These are phyloP conservation scores for Macadamia integrifolia DNA, from an alignment of 164 flowering plant genomes.

Conservation along the genomic window DNA sequence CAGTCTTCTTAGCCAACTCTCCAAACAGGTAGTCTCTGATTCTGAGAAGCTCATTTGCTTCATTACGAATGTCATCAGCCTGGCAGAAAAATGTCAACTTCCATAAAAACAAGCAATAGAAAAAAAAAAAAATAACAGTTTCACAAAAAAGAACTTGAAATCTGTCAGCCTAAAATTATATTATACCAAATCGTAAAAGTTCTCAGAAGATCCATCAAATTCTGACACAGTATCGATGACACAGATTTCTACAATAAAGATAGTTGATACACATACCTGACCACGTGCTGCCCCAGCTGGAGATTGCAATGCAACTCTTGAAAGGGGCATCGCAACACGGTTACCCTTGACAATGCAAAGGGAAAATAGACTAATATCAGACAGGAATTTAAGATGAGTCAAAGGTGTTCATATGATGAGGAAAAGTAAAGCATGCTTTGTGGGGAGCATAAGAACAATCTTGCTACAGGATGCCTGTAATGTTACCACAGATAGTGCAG, in stretches of 20 bases:
- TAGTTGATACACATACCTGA: constrained; percentile 44
- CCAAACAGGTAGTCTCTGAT: constrained; percentile 67
- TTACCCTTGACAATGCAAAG: constrained; percentile 43
- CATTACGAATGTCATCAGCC: constrained; percentile 91
- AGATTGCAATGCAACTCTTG: constrained; percentile 63
- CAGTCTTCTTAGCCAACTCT: constrained; percentile 73
- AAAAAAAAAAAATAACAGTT: neutral
- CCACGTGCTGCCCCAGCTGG: constrained; percentile 95
- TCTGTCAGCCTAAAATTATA: neutral
- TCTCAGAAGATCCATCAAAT: neutral
- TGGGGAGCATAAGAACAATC: neutral
- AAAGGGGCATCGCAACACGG: constrained; percentile 73
- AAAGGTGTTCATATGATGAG: neutral
- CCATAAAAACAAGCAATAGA: neutral
- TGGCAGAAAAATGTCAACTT: constrained; percentile 18
- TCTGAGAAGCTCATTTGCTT: constrained; percentile 78
- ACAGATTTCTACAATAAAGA: neutral
- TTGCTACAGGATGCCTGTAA: neutral
- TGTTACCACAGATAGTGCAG: neutral
- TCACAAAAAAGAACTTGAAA: neutral
- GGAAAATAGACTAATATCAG: constrained; percentile 6
- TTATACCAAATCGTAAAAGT: neutral
- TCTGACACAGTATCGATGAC: neutral
- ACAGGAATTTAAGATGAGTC: neutral
- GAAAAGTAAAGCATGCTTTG: neutral